A percentile compares a stretch with the other conserved stretches of the same genome.
phyloP scores from a whole-genome alignment of 1,139 yeast genomes.

The Diutina scorzettiae region DNA sequence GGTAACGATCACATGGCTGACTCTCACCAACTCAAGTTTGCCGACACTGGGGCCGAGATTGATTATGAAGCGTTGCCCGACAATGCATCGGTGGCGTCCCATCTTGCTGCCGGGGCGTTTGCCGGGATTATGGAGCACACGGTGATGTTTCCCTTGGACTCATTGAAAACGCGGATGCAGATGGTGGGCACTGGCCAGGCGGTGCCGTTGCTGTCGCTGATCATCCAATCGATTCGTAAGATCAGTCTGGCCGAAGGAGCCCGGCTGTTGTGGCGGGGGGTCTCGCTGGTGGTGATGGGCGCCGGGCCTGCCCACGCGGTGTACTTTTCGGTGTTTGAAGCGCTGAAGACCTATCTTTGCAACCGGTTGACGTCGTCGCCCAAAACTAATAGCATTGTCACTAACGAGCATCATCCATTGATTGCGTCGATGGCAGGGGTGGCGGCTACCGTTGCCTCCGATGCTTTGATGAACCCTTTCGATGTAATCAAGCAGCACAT shows the following conservation, averaged over 20 bases:
- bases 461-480: slow-evolving; percentile 96
- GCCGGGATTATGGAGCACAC: slow-evolving; percentile 99
- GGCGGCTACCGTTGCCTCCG: slow-evolving; percentile 88
- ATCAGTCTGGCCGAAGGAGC: slow-evolving; percentile 90
- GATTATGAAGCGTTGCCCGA: slow-evolving; percentile 93
- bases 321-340: slow-evolving; percentile 91
- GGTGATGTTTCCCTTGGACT: slow-evolving; percentile 93
- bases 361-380: slow-evolving; percentile 23
- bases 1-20: slow-evolving; percentile 11
- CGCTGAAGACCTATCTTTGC: slow-evolving; percentile 52
- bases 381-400: slow-evolving; percentile 28
- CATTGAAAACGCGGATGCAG: slow-evolving; percentile 93
- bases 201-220: slow-evolving; percentile 14
- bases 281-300: slow-evolving; percentile 83
- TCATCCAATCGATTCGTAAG: slow-evolving; percentile 52
- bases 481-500: slow-evolving; percentile 81
- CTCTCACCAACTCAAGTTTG: slow-evolving; percentile 8
- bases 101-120: slow-evolving; percentile 85
- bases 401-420: slow-evolving; percentile 63
- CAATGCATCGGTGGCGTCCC: slow-evolving; percentile 72
- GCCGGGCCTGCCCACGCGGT: slow-evolving; percentile 99
- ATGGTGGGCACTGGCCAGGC: slow-evolving; percentile 27
- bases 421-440: slow-evolving; percentile 85
- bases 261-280: slow-evolving; percentile 86
- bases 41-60: slow-evolving; percentile 31